Evolutionary conservation across 345 rosid genomes (phyloP).

Genomic region (Ailanthus altissimus): DNA sequence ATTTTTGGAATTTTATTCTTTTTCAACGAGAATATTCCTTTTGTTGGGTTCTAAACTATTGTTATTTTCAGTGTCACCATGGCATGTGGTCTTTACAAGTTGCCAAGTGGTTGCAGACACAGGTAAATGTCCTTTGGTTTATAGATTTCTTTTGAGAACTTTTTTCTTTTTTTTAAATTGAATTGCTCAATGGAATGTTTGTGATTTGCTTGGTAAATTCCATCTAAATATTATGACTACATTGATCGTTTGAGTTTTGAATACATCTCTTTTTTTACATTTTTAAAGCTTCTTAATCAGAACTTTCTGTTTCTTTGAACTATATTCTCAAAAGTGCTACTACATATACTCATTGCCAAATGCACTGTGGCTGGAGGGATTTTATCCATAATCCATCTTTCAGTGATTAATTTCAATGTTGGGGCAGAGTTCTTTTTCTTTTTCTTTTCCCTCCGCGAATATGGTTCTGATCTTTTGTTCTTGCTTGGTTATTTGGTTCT

Average conservation of each 20-base stretch:
- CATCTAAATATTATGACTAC: background rate
- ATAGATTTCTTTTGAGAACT: background rate
- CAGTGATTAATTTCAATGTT: background rate
- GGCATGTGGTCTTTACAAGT: slow-evolving; percentile 84
- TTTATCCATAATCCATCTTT: background rate
- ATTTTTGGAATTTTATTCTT: background rate
- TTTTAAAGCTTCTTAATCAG: too few relatives aligned
- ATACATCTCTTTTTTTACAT: background rate
- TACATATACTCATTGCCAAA: too few relatives aligned
- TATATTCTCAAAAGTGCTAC: background rate
- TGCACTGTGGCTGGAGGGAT: background rate
- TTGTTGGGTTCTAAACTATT: background rate
- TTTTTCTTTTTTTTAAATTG: background rate
- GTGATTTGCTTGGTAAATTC: background rate
- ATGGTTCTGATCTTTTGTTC: background rate
- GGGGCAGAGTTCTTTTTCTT: background rate
- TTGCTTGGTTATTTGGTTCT: slow-evolving; percentile 7
- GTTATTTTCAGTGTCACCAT: slow-evolving; percentile 72
- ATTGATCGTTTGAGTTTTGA: background rate
- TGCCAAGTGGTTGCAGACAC: slow-evolving; percentile 84
- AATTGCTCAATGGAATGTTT: background rate
- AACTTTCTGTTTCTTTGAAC: too few relatives aligned
- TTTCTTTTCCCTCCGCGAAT: background rate
- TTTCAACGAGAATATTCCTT: background rate
- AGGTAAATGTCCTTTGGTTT: slow-evolving; percentile 40